Conservation (phyloP, 805 yeast genomes). For the Myxozyma nipponensis region DNA sequence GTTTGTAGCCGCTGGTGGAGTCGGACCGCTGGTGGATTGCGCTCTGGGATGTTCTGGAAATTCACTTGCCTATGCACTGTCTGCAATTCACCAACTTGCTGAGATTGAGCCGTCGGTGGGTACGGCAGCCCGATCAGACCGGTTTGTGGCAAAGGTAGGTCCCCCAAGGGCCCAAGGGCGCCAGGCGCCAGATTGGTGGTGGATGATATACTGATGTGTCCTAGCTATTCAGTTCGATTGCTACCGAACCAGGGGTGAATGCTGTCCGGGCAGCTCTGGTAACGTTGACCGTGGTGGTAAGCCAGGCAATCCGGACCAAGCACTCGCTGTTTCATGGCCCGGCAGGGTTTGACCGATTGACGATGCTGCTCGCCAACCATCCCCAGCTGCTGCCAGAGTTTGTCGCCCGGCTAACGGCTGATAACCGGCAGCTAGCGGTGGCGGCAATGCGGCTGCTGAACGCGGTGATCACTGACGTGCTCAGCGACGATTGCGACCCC, state of each 20-base stretch:
- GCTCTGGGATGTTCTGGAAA: constrained; percentile 1
- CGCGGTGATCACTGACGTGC: constrained; percentile 3
- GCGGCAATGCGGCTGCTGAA: constrained; percentile 9
- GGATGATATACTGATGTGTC: neutral
- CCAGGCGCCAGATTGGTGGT: too few relatives aligned
- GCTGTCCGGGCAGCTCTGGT: constrained; percentile 9
- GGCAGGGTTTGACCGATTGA: neutral
- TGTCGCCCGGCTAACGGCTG: constrained; percentile 1
- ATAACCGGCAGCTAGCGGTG: constrained; percentile 4
- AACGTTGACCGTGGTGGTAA: neutral
- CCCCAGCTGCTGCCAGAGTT: constrained; percentile 1
- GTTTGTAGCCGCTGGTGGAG: constrained; percentile 8
- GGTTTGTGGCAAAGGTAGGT: neutral
- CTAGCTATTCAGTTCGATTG: constrained; percentile 4
- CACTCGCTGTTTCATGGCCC: constrained; percentile 2
- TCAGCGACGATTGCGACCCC: constrained; percentile 1
- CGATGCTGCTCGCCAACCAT: neutral
- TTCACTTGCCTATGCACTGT: constrained; percentile 5
- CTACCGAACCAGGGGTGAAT: constrained; percentile 7
- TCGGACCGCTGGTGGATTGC: neutral
- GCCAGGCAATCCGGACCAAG: neutral
- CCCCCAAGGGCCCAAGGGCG: too few relatives aligned
- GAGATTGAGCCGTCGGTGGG: neutral
- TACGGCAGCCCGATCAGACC: neutral
- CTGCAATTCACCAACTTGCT: neutral